Evolutionary conservation across 257 asterid species (phyloP).

Genomic region (Marsdenia floribunda): DNA sequence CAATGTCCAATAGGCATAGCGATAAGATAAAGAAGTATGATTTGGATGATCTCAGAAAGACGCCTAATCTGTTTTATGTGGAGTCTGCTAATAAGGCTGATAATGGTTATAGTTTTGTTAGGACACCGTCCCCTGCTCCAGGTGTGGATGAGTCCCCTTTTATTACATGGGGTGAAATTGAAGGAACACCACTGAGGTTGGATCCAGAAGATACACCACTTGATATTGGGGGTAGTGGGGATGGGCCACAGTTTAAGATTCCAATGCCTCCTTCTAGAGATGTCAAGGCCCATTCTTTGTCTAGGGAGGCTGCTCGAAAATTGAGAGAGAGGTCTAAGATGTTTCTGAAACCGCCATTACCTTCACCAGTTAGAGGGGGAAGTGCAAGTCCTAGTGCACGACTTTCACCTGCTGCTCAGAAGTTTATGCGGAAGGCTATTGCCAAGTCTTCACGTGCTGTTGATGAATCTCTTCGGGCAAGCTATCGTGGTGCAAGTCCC

Average conservation of each 20-base stretch:
- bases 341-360: constrained; percentile 95
- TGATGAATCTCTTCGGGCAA: constrained; percentile 87
- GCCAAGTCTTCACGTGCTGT: constrained; percentile 75
- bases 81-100: constrained; percentile 80
- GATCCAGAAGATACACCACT: constrained; percentile 90
- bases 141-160: constrained; percentile 86
- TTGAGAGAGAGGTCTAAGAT: constrained; percentile 77
- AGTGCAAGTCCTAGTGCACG: constrained; percentile 73
- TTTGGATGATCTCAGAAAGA: constrained; percentile 81
- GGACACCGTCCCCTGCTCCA: constrained; percentile 95
- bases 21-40: constrained; percentile 74
- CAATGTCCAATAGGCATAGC: constrained; percentile 39
- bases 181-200: constrained; percentile 88
- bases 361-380: constrained; percentile 83
- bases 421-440: constrained; percentile 81
- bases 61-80: constrained; percentile 64
- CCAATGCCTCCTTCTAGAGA: constrained; percentile 91
- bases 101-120: constrained; percentile 82
- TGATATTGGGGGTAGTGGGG: constrained; percentile 84
- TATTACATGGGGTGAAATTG: constrained; percentile 97
- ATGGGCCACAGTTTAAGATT: constrained; percentile 80
- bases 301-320: constrained; percentile 89
- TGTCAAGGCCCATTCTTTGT: constrained; percentile 76
- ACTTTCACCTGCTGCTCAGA: constrained; percentile 87
- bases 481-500: constrained; percentile 87